Percentiles rank a stretch among this genome's conserved stretches.
These are phyloP conservation scores for Phaeolepiota aurea DNA, from an alignment of 768 basidiomycete species.

Conservation along the genomic window DNA sequence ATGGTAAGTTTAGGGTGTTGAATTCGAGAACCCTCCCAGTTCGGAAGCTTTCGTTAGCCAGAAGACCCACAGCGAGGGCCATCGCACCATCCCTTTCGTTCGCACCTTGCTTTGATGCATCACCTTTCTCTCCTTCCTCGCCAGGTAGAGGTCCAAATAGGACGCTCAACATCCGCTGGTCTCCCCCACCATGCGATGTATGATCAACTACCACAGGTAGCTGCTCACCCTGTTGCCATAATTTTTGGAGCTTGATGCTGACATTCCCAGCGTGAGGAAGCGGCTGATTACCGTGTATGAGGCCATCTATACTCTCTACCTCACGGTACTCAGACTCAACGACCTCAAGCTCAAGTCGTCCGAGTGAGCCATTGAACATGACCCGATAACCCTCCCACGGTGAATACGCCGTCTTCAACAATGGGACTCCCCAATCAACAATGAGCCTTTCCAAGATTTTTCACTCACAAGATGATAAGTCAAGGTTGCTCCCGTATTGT, in stretches of 20 bases:
- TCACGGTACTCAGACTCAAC: constrained; percentile 34
- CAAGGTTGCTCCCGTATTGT: constrained; percentile 38
- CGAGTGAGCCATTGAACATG: constrained; percentile 44
- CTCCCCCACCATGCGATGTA: constrained; percentile 40
- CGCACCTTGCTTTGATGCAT: constrained; percentile 36
- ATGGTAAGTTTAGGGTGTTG: constrained; percentile 18
- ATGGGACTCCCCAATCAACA: neutral
- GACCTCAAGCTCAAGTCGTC: constrained; percentile 42
- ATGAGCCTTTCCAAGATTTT: neutral
- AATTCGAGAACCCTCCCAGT: constrained; percentile 32
- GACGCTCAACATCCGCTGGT: constrained; percentile 36
- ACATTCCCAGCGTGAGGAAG: constrained; percentile 34
- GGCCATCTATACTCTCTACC: constrained; percentile 19
- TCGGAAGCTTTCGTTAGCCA: constrained; percentile 43
- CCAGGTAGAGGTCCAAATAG: constrained; percentile 41
- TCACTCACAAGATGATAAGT: constrained; percentile 39
- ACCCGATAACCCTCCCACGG: constrained; percentile 43
- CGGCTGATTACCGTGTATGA: constrained; percentile 25
- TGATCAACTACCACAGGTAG: constrained; percentile 32
- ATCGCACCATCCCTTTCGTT: constrained; percentile 38
- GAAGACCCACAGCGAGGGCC: constrained; percentile 37
- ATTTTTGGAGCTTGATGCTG: constrained; percentile 32
- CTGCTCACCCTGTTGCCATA: constrained; percentile 33
- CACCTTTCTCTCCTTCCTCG: constrained; percentile 25
- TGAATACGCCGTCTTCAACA: constrained; percentile 27